These are phyloP conservation scores for Aegilops speltoides DNA, from an alignment of 176 grass and related monocot species.

Conservation along the genomic window DNA sequence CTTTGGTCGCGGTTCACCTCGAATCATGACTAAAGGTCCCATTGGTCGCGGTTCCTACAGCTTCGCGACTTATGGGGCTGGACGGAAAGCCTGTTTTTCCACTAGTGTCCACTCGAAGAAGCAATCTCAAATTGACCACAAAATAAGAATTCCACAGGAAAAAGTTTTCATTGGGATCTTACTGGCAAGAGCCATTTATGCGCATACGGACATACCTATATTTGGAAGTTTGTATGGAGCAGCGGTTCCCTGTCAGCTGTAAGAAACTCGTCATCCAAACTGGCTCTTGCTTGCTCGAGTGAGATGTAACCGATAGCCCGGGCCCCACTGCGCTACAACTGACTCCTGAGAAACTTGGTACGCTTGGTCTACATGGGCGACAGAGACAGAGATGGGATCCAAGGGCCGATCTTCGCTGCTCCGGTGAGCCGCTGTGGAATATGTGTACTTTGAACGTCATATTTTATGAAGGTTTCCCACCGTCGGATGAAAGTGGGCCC, in stretches of 20 bases:
- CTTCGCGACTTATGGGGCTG: no score
- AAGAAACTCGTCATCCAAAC: constrained; percentile 6
- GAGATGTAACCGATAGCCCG: background rate
- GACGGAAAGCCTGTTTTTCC: no score
- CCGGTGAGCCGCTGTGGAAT: background rate
- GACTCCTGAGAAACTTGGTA: background rate
- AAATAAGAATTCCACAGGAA: background rate
- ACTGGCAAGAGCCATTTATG: background rate
- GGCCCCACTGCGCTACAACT: background rate
- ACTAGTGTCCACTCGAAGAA: background rate
- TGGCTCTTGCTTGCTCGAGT: background rate
- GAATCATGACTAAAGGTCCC: no score
- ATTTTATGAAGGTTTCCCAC: background rate
- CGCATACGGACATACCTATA: background rate
- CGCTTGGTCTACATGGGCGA: background rate
- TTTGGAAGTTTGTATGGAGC: background rate
- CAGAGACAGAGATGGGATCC: background rate
- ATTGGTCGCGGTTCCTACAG: no score
- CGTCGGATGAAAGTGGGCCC: background rate
- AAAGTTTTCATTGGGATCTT: background rate
- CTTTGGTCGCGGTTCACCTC: no score
- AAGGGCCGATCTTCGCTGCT: background rate
- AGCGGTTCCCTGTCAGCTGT: background rate
- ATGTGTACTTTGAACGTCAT: constrained; percentile 16
- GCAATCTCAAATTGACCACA: no score